Conservation (phyloP, 2,329 filamentous ascomycete genomes). For the Huntiella moniliformis region DNA sequence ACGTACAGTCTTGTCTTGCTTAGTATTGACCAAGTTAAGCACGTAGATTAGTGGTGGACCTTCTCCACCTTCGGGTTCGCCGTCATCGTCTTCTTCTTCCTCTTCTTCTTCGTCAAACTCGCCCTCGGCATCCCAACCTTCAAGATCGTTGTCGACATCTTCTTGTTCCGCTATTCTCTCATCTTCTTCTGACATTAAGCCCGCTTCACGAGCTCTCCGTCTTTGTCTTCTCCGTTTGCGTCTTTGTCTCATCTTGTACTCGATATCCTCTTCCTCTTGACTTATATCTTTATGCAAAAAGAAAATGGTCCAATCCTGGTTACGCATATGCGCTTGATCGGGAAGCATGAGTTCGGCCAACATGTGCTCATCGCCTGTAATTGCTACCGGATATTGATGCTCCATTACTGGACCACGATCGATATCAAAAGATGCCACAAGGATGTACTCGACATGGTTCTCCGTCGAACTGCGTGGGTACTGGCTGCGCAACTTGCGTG, state of each 20-base stretch:
- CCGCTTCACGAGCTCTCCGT: slow-evolving; percentile 31
- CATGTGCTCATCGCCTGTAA: slow-evolving; percentile 96
- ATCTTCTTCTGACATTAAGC: slow-evolving; percentile 25
- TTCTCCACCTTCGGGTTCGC: slow-evolving; percentile 52
- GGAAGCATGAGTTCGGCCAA: slow-evolving; percentile 95
- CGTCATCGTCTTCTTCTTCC: slow-evolving; percentile 35
- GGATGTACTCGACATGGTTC: slow-evolving; percentile 96
- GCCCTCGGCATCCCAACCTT: slow-evolving; percentile 31
- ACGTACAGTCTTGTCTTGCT: slow-evolving; percentile 83
- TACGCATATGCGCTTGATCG: slow-evolving; percentile 84
- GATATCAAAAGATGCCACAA: slow-evolving; percentile 94
- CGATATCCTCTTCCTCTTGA: slow-evolving; percentile 61
- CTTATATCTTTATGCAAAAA: slow-evolving; percentile 92
- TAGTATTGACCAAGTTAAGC: slow-evolving; percentile 92
- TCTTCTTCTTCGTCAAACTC: slow-evolving; percentile 31
- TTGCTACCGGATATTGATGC: slow-evolving; percentile 86
- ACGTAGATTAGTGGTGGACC: slow-evolving; percentile 92
- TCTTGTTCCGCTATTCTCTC: slow-evolving; percentile 21
- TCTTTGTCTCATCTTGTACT: slow-evolving; percentile 37
- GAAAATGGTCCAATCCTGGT: slow-evolving; percentile 98
- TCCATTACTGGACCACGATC: slow-evolving; percentile 95
- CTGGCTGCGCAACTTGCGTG: slow-evolving; percentile 47
- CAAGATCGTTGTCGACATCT: slow-evolving; percentile 26
- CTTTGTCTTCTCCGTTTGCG: slow-evolving; percentile 33
- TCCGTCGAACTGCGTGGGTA: slow-evolving; percentile 57